These are phyloP conservation scores for Cryphonectria parasitica DNA, from an alignment of 2,329 filamentous ascomycete genomes.

Conservation along the genomic window DNA sequence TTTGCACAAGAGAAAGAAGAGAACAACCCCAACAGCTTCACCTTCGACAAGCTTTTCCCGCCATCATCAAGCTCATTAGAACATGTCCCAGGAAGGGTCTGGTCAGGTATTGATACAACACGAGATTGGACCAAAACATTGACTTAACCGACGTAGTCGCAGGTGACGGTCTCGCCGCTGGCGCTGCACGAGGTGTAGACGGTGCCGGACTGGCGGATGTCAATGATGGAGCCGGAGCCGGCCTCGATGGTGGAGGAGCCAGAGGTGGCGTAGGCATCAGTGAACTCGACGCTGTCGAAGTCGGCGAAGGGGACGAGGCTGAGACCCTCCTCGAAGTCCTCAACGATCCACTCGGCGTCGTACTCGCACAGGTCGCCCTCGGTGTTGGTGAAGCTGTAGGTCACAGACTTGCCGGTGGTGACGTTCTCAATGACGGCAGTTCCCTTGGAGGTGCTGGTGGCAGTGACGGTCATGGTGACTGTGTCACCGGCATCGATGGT, in stretches of 20 bases:
- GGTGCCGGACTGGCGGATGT: constrained; percentile 68
- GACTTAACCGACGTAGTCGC: constrained; percentile 46
- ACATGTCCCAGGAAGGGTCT: not conserved
- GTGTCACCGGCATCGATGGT: constrained; percentile 30
- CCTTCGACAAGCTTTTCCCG: not conserved
- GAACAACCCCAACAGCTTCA: constrained; percentile 4
- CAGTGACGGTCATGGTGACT: constrained; percentile 38
- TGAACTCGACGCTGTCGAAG: constrained; percentile 52
- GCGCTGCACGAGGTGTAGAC: constrained; percentile 46
- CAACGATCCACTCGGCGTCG: constrained; percentile 67
- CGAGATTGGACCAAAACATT: not conserved
- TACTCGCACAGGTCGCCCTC: constrained; percentile 58
- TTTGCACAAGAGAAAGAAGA: constrained; percentile 3
- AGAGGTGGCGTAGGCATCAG: constrained; percentile 40
- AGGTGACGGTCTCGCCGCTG: constrained; percentile 29
- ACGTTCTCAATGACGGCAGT: constrained; percentile 51
- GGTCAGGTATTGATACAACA: not conserved
- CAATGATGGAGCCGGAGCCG: constrained; percentile 63
- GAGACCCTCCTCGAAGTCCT: constrained; percentile 49
- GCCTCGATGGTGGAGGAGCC: constrained; percentile 39
- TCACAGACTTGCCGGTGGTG: constrained; percentile 52
- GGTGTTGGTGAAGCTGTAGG: constrained; percentile 59
- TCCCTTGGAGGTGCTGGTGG: constrained; percentile 46
- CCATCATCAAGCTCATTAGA: constrained; percentile 10
- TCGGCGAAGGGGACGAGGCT: constrained; percentile 49